These are phyloP conservation scores for Clavispora phyllophila DNA, from an alignment of 805 yeast genomes.

Conservation along the genomic window DNA sequence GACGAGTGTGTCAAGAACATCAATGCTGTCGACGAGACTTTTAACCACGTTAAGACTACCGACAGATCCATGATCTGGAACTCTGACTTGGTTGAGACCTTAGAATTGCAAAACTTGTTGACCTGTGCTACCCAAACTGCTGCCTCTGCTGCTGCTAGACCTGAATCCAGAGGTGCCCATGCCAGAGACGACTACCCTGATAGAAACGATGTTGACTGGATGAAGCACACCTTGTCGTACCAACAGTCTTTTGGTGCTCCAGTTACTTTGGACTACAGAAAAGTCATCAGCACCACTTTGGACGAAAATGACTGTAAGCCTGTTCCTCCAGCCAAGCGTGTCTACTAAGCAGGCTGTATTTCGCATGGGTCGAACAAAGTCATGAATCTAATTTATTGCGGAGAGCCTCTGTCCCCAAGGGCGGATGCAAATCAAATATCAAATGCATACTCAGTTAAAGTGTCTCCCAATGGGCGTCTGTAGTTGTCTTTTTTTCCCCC, in stretches of 20 bases:
- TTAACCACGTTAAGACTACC: conserved; percentile 73
- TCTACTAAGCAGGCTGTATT: conserved; percentile 48
- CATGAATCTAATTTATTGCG: conserved; percentile 2
- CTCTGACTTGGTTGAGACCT: conserved; percentile 91
- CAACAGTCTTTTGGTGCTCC: conserved; percentile 68
- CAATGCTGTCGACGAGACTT: conserved; percentile 65
- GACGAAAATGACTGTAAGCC: conserved; percentile 91
- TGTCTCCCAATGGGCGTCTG: too few species aligned
- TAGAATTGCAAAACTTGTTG: conserved; percentile 92
- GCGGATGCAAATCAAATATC: background rate
- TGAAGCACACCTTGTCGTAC: conserved; percentile 95
- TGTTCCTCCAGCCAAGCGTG: conserved; percentile 96
- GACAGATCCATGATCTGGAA: conserved; percentile 99
- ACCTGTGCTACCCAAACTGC: conserved; percentile 98
- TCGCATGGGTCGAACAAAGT: background rate
- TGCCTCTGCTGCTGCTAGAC: conserved; percentile 86
- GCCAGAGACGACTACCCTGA: conserved; percentile 97
- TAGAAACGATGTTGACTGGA: conserved; percentile 96
- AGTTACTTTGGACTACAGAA: conserved; percentile 77
- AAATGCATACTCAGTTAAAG: conserved; percentile 1
- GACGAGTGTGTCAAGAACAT: conserved; percentile 88
- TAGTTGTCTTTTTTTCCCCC: too few species aligned
- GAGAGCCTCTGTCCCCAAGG: background rate
- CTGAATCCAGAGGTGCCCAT: conserved; percentile 98
- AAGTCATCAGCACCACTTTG: conserved; percentile 75